phyloP scores from a whole-genome alignment of 2,329 filamentous ascomycete genomes.

The Penicillium aurantiogriseum region DNA sequence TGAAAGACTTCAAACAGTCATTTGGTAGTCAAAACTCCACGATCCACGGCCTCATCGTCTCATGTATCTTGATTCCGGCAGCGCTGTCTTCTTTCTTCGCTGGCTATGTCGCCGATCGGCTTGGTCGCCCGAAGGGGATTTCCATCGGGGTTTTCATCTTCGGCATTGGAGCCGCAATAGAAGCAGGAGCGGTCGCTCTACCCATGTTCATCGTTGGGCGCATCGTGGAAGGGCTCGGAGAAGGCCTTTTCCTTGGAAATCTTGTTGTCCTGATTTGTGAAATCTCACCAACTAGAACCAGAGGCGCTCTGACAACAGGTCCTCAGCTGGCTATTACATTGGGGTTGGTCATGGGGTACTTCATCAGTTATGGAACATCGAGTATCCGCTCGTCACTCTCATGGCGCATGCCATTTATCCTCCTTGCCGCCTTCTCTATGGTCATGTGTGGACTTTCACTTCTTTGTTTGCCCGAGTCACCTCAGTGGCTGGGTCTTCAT shows the following conservation, averaged over 20 bases:
- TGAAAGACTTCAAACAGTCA: conserved; percentile 51
- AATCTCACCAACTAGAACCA: conserved; percentile 53
- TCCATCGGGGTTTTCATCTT: conserved; percentile 55
- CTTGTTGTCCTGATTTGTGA: conserved; percentile 60
- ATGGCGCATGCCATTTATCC: conserved; percentile 57
- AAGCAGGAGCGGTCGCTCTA: conserved; percentile 50
- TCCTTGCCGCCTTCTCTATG: conserved; percentile 47
- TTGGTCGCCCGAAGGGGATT: conserved; percentile 53
- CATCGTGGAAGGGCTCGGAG: conserved; percentile 57
- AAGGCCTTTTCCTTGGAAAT: conserved; percentile 59
- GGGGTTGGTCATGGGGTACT: conserved; percentile 57
- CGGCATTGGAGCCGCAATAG: conserved; percentile 52
- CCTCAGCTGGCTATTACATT: conserved; percentile 54
- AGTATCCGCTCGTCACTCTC: conserved; percentile 49
- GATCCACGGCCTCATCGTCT: conserved; percentile 59
- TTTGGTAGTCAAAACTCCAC: conserved; percentile 54
- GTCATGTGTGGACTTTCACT: conserved; percentile 40
- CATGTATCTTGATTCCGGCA: conserved; percentile 58
- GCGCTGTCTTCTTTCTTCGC: conserved; percentile 58
- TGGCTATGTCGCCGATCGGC: conserved; percentile 52
- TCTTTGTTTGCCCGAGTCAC: conserved; percentile 54
- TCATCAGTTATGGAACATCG: conserved; percentile 58
- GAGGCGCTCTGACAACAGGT: conserved; percentile 53
- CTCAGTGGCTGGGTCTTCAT: conserved; percentile 56
- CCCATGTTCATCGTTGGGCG: conserved; percentile 57